Base-by-base conservation (phyloP, 495 filamentous ascomycete species). In the Podospora didyma region DNA sequence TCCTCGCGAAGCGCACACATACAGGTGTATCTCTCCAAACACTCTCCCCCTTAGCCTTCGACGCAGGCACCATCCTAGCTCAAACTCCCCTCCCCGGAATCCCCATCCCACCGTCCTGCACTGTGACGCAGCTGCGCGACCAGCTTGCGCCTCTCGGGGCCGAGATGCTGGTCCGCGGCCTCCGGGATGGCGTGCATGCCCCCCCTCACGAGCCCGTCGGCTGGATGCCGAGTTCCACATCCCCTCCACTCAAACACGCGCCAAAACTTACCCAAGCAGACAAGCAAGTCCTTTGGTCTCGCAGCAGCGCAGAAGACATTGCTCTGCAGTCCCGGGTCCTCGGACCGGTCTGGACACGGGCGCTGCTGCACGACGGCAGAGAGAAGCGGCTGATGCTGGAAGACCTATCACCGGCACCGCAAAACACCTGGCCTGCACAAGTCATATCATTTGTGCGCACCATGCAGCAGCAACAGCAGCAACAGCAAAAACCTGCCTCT, bases 1-100 rank as follows among this genome's bases (percentile, higher is more conserved):
- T 96, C 49, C 79, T 96, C 20, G 65, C 79, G 42, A 68, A 72
- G 16, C 72, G 74, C 51, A 66, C 64, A 6, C 67, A 64, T 44
- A 88, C 88, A 0, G 92, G 92, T 16, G 77, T 96, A 16, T 88
- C 86, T 0, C 75, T 98, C 26, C 94, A 97, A 68, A 96, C 91
- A 7, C 76, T 98, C 37, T 85, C 96, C 65, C 77, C 79, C 0
- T 71, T 76, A 11, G 65, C 73, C 52, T 96, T 97, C 64, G 94
- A 98, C 71, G 79, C 82, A 42, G 94, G 94, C 16, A 64, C 66
- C 16, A 82, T 96, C 17, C 75, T 98, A 14, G 72, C 81, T 7
- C 92, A 92, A 70, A 69, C 75, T 1, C 54, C 67, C 0, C 48
- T 45, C 0, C 66, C 74, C 1, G 69, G 73, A 4, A 61, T 73